These are phyloP conservation scores for Globisporangium rhizosaccharum DNA, from an alignment of 352 stramenopile genomes.

Conservation along the genomic window DNA sequence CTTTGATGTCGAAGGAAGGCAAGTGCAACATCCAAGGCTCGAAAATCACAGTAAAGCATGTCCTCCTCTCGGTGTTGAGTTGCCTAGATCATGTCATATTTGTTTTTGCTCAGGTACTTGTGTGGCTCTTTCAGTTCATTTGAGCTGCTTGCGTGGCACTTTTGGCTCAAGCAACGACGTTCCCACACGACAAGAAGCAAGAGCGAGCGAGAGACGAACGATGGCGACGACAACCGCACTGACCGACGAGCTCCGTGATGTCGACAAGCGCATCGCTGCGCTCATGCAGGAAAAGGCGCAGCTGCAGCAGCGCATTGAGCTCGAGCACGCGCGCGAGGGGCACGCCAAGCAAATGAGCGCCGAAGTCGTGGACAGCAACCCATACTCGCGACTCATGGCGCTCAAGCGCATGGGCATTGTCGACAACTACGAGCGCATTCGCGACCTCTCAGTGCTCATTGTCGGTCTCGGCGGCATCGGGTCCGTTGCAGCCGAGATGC, in stretches of 20 bases:
- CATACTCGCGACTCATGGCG: constrained; percentile 87
- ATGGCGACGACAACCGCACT: constrained; percentile 15
- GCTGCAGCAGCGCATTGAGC: constrained; percentile 49
- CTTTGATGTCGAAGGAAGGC: no score
- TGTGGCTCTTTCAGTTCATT: no score
- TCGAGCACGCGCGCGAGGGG: constrained; percentile 21
- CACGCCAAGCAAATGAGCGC: constrained; percentile 58
- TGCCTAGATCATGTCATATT: no score
- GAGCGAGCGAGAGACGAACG: not conserved
- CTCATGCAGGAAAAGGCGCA: constrained; percentile 70
- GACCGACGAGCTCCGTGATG: constrained; percentile 44
- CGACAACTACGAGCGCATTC: constrained; percentile 86
- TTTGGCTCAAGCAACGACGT: not conserved
- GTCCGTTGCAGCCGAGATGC: constrained; percentile 86
- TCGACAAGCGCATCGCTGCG: constrained; percentile 67
- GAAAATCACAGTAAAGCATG: no score
- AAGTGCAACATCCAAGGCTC: no score
- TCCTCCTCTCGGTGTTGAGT: no score
- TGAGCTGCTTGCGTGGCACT: no score
- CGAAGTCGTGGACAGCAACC: constrained; percentile 83
- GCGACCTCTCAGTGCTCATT: constrained; percentile 71
- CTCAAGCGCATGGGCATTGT: constrained; percentile 90
- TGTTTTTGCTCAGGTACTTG: no score
- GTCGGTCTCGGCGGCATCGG: constrained; percentile 85
- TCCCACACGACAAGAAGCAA: not conserved